Percentiles rank a stretch among this genome's conserved stretches.
Evolutionary conservation across 2,329 filamentous ascomycete genomes (phyloP).

Genomic region (Mariannaea elegans): DNA sequence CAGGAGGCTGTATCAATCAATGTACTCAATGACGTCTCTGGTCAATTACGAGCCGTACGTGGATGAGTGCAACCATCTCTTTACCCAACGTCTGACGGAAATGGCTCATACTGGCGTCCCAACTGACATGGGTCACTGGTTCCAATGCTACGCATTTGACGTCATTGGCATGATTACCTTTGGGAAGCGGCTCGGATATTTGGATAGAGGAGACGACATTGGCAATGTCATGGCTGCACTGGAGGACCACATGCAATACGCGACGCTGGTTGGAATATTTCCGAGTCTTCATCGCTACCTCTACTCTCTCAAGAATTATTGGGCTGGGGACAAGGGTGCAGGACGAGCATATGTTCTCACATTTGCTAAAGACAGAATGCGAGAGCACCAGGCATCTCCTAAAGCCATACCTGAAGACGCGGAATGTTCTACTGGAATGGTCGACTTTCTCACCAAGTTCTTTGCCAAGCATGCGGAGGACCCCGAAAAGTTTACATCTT

Average conservation of each 20-base stretch:
- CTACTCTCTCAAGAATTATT: conserved; percentile 22
- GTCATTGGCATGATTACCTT: conserved; percentile 50
- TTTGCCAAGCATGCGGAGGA: conserved; percentile 25
- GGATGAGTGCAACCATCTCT: conserved; percentile 43
- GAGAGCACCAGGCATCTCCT: conserved; percentile 21
- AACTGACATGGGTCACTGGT: conserved; percentile 45
- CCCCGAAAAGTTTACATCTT: conserved; percentile 26
- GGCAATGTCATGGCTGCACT: conserved; percentile 38
- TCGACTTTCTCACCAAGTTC: conserved; percentile 37
- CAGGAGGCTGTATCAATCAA: conserved; percentile 41
- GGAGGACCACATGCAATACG: conserved; percentile 37
- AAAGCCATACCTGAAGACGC: conserved; percentile 14
- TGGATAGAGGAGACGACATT: conserved; percentile 47
- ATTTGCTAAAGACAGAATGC: conserved; percentile 27
- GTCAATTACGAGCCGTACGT: conserved; percentile 47
- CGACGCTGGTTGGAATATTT: conserved; percentile 37
- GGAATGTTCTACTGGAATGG: conserved; percentile 10
- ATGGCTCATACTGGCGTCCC: conserved; percentile 26
- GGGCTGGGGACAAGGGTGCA: conserved; percentile 28
- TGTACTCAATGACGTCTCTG: conserved; percentile 45
- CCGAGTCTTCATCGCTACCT: conserved; percentile 27
- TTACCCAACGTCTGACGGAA: conserved; percentile 40
- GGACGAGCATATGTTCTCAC: conserved; percentile 26
- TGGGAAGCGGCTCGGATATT: conserved; percentile 46
- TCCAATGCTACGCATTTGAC: conserved; percentile 53